Evolutionary conservation across 805 yeast genomes (phyloP), one percentile per base, ranked within the genome.

Genomic region (Brettanomyces custersianus): DNA sequence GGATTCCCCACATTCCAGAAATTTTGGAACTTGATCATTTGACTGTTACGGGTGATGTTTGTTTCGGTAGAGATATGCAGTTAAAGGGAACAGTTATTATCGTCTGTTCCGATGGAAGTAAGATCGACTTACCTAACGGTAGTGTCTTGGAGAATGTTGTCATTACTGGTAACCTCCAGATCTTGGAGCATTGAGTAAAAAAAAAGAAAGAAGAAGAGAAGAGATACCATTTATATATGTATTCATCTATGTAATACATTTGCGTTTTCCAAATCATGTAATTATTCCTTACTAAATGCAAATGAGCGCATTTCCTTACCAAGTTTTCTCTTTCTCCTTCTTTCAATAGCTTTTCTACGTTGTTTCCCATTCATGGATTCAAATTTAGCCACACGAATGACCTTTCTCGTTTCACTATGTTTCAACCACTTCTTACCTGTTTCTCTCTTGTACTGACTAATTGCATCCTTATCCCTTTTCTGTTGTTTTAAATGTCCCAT

Each of bases 1-100:
- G 96, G 66, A 80, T 92, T 46, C 78, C 95, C 27, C 94, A 88
- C 56, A 92, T 92, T 77, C 98, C 98, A 50, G 83, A 77, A 68
- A 87, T 92, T 49, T 75, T 92, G 53, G 98, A 92, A 66, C 76
- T 92, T 54, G 98, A 92, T 61, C 98, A 92, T 62, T 77, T 92
- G 53, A 92, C 97, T 34, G 88, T 92, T 46, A 92, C 97, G 37
- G 98, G 98, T 63, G 90, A 92, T 56, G 98, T 92, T 31, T 74
- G 64, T 52, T 70, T 92, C 48, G 98, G 98, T 55, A 83, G 82
- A 60, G 77, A 76, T 51, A 94, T 92, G 45, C 80, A 84, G 34
- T 74, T 92, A 56, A 92, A 84, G 70, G 98, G 98, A 46, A 92
- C 97, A 9, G 98, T 92, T 42, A 92, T 92, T 55, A 85, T 92